Evolutionary conservation across 2,329 filamentous ascomycete species (phyloP), one percentile per base, ranked within the genome.

Genomic region (Parafenestella ontariensis): DNA sequence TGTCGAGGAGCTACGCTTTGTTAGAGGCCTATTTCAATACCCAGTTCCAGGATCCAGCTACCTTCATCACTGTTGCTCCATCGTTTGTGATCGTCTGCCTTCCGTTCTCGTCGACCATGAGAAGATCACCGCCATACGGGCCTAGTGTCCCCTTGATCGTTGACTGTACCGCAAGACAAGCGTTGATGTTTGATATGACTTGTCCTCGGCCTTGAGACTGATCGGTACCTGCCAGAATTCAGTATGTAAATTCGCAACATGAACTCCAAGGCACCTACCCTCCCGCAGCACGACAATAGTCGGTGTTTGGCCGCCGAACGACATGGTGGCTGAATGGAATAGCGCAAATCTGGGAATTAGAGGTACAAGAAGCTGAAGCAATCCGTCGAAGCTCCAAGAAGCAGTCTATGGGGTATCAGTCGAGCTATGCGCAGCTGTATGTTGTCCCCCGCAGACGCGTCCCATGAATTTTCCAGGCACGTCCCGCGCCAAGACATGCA

Each of bases 11-110:
- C 91, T 95, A 45, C 21, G n/a, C 0, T 13, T 20, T 8, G 45
- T 71, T 36, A 64, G 55, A 40, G 8, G 10, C 9, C 18, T 20
- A 3, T 26, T n/a, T 3, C 4, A 1, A 0, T 15, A 17, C 11
- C 42, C 13, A 37, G 47, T n/a, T n/a, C n/a, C n/a, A n/a, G 48
- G 29, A 47, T 40, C 10, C 47, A 51, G 78, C 67, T 77, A 92
- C 91, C 88, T 97, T 98, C 95, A 99, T 99, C 58, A 98, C 95
- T 46, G 95, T 99, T 44, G 95, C 95, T 74, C 95, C 95, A 81
- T 99, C 95, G 80, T 99, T 99, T 69, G 95, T 99, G 76, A 99
- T 98, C 50, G 95, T 99, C 81, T 97, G 92, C 78, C 82, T 89
- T 77, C 95, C 95, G 83, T 97, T 97, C 78, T 88, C 89, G 79